A percentile compares a stretch with the other conserved stretches of the same genome.
phyloP scores from a whole-genome alignment of 1,139 yeast species.

The Suhomyces bribrorum region DNA sequence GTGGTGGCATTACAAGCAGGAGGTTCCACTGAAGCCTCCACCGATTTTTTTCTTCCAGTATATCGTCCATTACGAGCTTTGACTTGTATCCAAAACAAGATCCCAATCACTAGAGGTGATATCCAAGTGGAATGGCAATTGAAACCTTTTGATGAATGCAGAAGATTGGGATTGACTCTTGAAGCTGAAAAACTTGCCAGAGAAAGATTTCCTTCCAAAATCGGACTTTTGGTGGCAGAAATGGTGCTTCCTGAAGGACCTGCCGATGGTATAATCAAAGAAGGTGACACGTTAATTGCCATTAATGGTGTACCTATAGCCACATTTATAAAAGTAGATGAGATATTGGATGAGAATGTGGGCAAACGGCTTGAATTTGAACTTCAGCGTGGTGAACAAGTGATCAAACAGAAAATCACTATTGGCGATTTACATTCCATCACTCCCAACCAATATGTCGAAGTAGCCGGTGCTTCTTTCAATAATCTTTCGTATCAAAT shows the following conservation, averaged over 20 bases:
- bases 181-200: conserved; percentile 76
- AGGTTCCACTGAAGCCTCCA: conserved; percentile 87
- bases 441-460: conserved; percentile 79
- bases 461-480: conserved; percentile 84
- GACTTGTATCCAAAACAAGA: conserved; percentile 59
- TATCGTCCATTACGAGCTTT: conserved; percentile 82
- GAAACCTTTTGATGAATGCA: conserved; percentile 88
- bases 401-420: conserved; percentile 48
- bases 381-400: conserved; percentile 73
- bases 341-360: conserved; percentile 71
- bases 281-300: conserved; percentile 83
- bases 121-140: conserved; percentile 89
- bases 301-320: conserved; percentile 67
- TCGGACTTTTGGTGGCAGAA: conserved; percentile 84
- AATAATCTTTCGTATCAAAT: conserved; percentile 84
- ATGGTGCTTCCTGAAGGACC: conserved; percentile 87
- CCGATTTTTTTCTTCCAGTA: conserved; percentile 88
- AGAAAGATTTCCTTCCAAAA: conserved; percentile 66
- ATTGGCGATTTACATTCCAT: conserved; percentile 80
- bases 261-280: conserved; percentile 69
- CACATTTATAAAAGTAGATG: conserved; percentile 80
- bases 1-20: conserved; percentile 96
- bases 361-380: conserved; percentile 59
- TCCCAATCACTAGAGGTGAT: conserved; percentile 68
- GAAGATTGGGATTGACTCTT: conserved; percentile 77